Percentiles rank a stretch among this genome's conserved stretches.
These are phyloP conservation scores for Orobanche coerulescens DNA, from an alignment of 257 asterid species.

Conservation along the genomic window DNA sequence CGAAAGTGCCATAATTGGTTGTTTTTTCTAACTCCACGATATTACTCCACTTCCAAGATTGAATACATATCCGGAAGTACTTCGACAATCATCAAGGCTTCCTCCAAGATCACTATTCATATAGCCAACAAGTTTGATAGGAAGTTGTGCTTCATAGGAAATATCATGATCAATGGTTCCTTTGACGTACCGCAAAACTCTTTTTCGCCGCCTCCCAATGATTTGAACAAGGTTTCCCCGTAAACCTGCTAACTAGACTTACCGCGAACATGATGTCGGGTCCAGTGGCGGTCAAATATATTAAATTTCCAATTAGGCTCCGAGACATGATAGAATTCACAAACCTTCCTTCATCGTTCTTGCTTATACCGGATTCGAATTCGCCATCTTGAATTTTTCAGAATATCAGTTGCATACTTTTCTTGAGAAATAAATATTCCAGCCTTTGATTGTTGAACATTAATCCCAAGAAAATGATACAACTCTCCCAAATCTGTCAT, in stretches of 20 bases:
- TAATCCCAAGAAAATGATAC: too few species aligned
- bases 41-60: not conserved
- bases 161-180: too few species aligned
- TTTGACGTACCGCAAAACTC: too few species aligned
- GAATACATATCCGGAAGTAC: not conserved
- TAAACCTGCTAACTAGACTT: too few species aligned
- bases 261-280: too few species aligned
- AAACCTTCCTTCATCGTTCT: too few species aligned
- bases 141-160: not conserved
- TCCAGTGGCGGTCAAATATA: too few species aligned
- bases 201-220: not conserved
- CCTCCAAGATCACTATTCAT: not conserved
- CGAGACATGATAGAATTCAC: too few species aligned
- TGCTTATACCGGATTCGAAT: not conserved
- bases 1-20: not conserved
- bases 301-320: too few species aligned
- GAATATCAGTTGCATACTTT: not conserved
- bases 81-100: not conserved
- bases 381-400: not conserved
- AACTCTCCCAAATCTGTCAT: not conserved
- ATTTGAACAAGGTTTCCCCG: too few species aligned
- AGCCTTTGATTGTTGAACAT: too few species aligned
- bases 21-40: not conserved
- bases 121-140: not conserved
- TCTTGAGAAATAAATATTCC: too few species aligned